Conservation (phyloP, 2,329 filamentous ascomycete species). For the Colletotrichum chrysophilum region DNA sequence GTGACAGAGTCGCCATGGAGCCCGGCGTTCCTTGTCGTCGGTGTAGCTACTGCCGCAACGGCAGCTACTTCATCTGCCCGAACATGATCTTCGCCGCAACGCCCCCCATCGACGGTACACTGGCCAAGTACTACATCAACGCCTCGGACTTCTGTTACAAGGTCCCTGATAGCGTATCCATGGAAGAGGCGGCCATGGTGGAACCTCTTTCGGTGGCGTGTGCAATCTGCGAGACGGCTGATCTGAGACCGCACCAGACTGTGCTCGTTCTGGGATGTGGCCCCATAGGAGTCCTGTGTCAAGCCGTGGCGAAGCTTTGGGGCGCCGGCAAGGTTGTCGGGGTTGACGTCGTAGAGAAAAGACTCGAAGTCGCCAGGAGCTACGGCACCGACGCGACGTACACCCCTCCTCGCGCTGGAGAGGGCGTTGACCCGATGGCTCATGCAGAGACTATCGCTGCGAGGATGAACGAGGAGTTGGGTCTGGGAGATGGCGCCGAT, state of each 20-base stretch:
- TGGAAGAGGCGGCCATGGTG: not conserved
- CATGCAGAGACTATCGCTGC: not conserved
- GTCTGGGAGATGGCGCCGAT: not conserved
- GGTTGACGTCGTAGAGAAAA: not conserved
- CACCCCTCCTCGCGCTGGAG: not conserved
- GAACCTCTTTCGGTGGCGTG: not conserved
- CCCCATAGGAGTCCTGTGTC: not conserved
- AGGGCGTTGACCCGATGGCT: not conserved
- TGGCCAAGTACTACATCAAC: not conserved
- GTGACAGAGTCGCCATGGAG: not conserved
- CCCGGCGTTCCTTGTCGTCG: not conserved
- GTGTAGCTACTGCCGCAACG: not conserved
- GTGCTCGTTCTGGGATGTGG: not conserved
- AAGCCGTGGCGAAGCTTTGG: not conserved
- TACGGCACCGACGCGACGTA: not conserved
- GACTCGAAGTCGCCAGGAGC: not conserved
- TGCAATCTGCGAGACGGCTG: not conserved
- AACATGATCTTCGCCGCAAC: not conserved
- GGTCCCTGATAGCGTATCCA: not conserved
- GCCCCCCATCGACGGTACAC: not conserved
- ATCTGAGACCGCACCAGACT: not conserved
- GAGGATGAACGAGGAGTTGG: not conserved
- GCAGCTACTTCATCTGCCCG: not conserved
- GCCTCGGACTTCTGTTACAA: not conserved
- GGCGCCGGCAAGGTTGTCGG: not conserved